These are phyloP conservation scores for Gigaspora rosea DNA, from an alignment of 192 early-diverging fungal genomes.

Conservation along the genomic window DNA sequence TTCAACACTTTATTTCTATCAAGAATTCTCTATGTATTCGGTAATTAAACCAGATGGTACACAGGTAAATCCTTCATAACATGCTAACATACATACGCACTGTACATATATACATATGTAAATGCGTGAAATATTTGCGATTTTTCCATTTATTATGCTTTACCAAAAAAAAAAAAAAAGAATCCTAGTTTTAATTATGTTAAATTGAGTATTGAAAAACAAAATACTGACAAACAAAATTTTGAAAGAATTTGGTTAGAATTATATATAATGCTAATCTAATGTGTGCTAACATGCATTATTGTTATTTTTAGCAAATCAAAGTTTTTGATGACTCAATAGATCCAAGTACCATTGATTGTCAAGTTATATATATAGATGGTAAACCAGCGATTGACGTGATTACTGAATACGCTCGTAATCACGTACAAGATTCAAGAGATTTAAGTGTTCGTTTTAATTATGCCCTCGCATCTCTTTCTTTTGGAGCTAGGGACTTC, in stretches of 20 bases:
- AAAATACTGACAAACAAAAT: too few species aligned
- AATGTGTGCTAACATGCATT: too few species aligned
- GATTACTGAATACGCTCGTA: neutral
- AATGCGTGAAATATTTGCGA: too few species aligned
- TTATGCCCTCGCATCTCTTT: neutral
- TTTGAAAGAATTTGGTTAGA: too few species aligned
- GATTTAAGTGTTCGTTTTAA: neutral
- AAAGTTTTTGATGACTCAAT: constrained; percentile 10
- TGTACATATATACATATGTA: too few species aligned
- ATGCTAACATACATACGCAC: too few species aligned
- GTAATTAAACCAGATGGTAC: neutral
- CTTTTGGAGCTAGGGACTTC: neutral
- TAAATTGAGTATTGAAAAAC: too few species aligned
- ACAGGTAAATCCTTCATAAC: neutral
- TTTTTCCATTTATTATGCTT: too few species aligned
- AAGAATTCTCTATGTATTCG: constrained; percentile 1
- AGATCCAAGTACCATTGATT: neutral
- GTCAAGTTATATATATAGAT: constrained; percentile 5
- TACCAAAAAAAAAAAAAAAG: too few species aligned
- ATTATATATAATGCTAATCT: too few species aligned
- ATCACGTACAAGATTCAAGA: neutral
- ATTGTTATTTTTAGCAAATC: neutral
- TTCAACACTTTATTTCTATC: neutral
- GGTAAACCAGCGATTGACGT: neutral
- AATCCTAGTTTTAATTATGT: too few species aligned